Conservation (phyloP, 1,139 yeast species). For the Suhomyces atakaporum region DNA sequence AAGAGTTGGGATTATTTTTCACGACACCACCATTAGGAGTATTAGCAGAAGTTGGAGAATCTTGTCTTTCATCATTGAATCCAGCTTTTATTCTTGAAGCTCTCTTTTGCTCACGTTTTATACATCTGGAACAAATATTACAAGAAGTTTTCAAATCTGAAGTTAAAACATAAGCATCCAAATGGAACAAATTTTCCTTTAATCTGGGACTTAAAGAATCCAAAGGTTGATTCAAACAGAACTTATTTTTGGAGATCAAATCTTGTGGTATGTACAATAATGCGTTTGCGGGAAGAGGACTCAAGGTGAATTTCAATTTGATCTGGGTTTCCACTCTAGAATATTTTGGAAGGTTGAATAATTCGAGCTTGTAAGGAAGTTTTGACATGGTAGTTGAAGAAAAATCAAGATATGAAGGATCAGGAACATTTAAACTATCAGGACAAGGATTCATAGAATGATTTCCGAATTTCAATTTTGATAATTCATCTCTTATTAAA, state of each 20-base stretch:
- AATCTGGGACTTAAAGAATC: conserved; percentile 46
- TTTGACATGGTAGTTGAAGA: conserved; percentile 37
- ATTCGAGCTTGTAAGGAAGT: conserved; percentile 59
- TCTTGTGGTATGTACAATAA: conserved; percentile 82
- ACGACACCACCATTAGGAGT: conserved; percentile 27
- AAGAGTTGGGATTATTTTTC: conserved; percentile 53
- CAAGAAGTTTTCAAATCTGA: conserved; percentile 56
- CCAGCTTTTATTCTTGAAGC: conserved; percentile 86
- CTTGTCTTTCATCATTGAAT: conserved; percentile 44
- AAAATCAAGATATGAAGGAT: conserved; percentile 41
- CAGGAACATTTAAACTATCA: conserved; percentile 30
- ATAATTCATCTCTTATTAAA: conserved; percentile 50
- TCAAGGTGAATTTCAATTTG: conserved; percentile 64
- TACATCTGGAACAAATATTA: conserved; percentile 82
- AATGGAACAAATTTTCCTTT: conserved; percentile 53
- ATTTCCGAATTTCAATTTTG: conserved; percentile 60
- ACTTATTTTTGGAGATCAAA: conserved; percentile 78
- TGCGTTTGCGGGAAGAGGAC: conserved; percentile 73
- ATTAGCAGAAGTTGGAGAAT: conserved; percentile 6
- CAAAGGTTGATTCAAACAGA: conserved; percentile 58
- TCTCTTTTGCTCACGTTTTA: conserved; percentile 87
- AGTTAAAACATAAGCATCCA: conserved; percentile 71
- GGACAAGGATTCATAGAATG: conserved; percentile 44
- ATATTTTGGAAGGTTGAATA: conserved; percentile 68
- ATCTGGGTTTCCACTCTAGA: conserved; percentile 96